Percentiles rank a stretch among this genome's conserved stretches.
Evolutionary conservation across 2,329 filamentous ascomycete genomes (phyloP).

Genomic region (Monosporascus sp.): DNA sequence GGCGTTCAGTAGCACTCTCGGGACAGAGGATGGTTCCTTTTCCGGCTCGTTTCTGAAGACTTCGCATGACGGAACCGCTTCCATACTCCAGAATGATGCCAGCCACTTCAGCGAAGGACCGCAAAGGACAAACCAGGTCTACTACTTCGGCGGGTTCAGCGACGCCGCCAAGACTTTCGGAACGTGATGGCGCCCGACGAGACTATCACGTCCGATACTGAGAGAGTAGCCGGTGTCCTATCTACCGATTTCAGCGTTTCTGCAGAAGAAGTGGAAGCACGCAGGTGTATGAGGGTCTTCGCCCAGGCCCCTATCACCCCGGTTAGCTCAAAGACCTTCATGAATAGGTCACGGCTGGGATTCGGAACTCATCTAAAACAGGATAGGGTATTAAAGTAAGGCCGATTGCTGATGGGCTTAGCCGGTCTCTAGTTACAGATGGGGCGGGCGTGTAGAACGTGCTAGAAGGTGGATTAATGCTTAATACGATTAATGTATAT

Average conservation of each 20-base stretch:
- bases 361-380: no score
- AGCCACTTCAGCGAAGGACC: conserved; percentile 41
- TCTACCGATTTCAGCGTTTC: conserved; percentile 1
- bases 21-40: conserved; percentile 11
- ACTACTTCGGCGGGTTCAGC: conserved; percentile 44
- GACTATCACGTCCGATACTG: conserved; percentile 8
- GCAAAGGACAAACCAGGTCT: conserved; percentile 52
- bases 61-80: conserved; percentile 50
- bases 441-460: no score
- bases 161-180: conserved; percentile 31
- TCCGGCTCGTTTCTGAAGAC: conserved; percentile 34
- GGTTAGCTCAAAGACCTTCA: not conserved
- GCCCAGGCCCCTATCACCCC: not conserved
- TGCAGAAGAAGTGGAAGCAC: not conserved
- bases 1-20: conserved; percentile 37
- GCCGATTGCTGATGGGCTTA: no score
- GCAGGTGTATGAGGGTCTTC: not conserved
- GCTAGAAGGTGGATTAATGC: not conserved
- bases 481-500: not conserved
- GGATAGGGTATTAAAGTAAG: no score
- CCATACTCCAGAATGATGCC: conserved; percentile 41
- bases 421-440: not conserved
- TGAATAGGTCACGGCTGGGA: not conserved
- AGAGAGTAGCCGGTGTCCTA: conserved; percentile 6
- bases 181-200: conserved; percentile 34